phyloP scores from a whole-genome alignment of 306 rosid species.

The Pyrus bretschneideri region DNA sequence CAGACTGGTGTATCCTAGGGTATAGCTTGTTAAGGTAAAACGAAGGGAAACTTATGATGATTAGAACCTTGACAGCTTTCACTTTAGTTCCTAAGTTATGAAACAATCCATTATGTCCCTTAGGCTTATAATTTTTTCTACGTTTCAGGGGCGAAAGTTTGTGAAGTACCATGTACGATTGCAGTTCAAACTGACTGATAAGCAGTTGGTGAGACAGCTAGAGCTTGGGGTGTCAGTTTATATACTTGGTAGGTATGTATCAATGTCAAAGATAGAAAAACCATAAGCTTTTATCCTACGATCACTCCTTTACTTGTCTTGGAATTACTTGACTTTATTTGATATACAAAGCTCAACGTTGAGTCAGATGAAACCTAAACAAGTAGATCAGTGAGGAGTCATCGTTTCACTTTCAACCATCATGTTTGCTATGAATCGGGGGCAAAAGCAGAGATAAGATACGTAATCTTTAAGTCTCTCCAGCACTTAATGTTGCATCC shows the following conservation, averaged over 20 bases:
- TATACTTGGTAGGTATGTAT: neutral
- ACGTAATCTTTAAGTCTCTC: constrained; percentile 32
- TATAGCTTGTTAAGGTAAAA: neutral
- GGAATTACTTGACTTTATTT: neutral
- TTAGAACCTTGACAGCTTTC: neutral
- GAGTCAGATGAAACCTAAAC: neutral
- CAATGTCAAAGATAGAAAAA: neutral
- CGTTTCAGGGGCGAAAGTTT: neutral
- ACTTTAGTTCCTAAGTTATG: neutral
- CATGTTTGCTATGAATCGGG: constrained; percentile 30
- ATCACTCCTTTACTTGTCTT: neutral
- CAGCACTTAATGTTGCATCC: constrained; percentile 46
- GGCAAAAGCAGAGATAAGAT: constrained; percentile 13
- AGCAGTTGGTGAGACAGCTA: neutral
- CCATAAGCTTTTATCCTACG: neutral
- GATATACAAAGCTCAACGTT: neutral
- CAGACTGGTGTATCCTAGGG: neutral
- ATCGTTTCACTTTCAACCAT: constrained; percentile 25
- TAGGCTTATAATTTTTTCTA: neutral
- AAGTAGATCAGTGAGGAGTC: neutral
- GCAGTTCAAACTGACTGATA: neutral
- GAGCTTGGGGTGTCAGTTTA: neutral
- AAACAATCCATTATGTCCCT: neutral
- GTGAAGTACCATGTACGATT: neutral
- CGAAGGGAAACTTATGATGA: neutral